phyloP scores from a whole-genome alignment of 768 basidiomycete genomes.

The Naganishia randhawae region DNA sequence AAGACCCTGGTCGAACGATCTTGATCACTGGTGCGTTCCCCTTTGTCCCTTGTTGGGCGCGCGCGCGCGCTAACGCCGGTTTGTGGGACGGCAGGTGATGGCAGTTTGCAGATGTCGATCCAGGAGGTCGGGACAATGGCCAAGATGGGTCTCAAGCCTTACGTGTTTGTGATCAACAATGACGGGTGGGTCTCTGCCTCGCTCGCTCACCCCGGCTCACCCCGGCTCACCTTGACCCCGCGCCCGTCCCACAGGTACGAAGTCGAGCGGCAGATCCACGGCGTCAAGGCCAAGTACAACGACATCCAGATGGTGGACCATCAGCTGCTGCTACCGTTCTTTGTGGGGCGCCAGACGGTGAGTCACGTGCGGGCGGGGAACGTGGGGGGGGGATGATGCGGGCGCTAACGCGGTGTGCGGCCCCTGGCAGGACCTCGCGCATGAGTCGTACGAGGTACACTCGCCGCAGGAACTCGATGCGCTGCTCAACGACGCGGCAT shows the following conservation, averaged over 20 bases:
- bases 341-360: constrained; percentile 46
- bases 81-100: constrained; percentile 29
- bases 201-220: not conserved
- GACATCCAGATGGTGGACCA: constrained; percentile 71
- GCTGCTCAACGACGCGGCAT: constrained; percentile 63
- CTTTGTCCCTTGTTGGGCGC: not conserved
- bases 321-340: constrained; percentile 49
- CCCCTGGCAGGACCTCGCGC: constrained; percentile 34
- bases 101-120: constrained; percentile 58
- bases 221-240: not conserved
- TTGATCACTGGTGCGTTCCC: constrained; percentile 60
- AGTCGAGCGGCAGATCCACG: constrained; percentile 72
- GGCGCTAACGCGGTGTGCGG: not conserved
- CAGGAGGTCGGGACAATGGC: constrained; percentile 78
- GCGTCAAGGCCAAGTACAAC: constrained; percentile 61
- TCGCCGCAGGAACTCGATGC: constrained; percentile 65
- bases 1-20: constrained; percentile 63
- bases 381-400: no score
- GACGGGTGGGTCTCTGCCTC: constrained; percentile 40
- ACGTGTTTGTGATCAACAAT: constrained; percentile 63
- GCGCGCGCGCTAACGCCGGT: no score
- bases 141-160: constrained; percentile 66
- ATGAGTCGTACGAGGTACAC: constrained; percentile 63
- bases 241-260: constrained; percentile 60
- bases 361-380: constrained; percentile 1